Base-by-base conservation (phyloP, 2,329 filamentous ascomycete species). In the Paecilomyces dactylethromorphus region DNA sequence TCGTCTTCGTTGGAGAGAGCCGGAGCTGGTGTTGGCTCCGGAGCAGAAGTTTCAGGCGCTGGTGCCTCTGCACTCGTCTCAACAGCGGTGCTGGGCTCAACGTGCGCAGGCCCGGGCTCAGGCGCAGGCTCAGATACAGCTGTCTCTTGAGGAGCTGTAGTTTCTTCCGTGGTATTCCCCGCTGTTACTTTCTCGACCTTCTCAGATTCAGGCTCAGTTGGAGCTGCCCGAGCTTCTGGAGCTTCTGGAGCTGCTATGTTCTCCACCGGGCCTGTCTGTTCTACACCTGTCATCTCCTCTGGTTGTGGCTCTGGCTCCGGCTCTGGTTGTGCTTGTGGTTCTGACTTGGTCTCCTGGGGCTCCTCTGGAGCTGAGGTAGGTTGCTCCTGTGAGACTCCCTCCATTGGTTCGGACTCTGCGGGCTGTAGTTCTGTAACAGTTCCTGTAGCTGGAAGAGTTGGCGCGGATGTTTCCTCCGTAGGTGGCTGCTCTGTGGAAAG, bases 1-100 rank as follows among this genome's bases (percentile, higher is more conserved):
- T 78, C 76, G 7, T 68, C 71, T 39, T 75, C 74, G 18, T 74
- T 69, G 33, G 63, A 53, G 31, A 49, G 32, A 31, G 26, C 26
- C 8, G 53, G 58, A 15, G 18, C 49, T 52, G 22, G 45, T 8
- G 33, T 56, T 7, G 56, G 33, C 11, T 35, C 45, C 35, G 35
- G 53, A 21, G 58, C 58, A 51, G 60, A 54, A 26, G 6, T 63
- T 61, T 60, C 65, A 63, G 59, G 62, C 63, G 31, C 64, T 61
- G 32, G 26, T 26, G 54, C 32, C 54, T 53, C 29, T 39, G 50
- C 21, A 26, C 21, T 52, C 13, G 50, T 24, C 26, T 52, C 22
- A 29, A 52, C n/a, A 45, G 13, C 39, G 8, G 15, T 18, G n/a
- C 4, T 45, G 39, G n/a, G 10, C n/a, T 45, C 39, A 18, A n/a